Conservation (phyloP, 768 basidiomycete species). For the Pleurotus cornucopiae region DNA sequence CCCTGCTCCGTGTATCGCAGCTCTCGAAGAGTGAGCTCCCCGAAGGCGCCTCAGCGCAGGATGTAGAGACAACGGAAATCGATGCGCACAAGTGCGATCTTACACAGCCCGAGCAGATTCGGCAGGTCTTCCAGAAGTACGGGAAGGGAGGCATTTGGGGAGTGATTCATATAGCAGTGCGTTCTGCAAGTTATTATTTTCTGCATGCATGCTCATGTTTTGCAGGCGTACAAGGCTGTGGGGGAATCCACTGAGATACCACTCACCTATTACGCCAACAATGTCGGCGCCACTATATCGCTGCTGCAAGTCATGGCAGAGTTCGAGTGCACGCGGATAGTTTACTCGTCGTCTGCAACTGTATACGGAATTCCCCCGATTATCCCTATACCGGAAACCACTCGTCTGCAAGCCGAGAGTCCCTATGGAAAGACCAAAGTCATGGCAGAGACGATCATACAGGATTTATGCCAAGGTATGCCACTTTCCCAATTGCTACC, state of each 20-base stretch:
- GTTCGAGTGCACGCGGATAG: slow-evolving; percentile 79
- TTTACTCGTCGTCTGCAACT: slow-evolving; percentile 97
- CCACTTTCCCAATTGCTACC: slow-evolving; percentile 9
- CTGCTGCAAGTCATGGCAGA: slow-evolving; percentile 85
- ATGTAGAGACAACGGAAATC: slow-evolving; percentile 70
- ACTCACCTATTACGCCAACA: slow-evolving; percentile 89
- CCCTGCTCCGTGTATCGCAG: slow-evolving; percentile 73
- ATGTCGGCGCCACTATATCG: slow-evolving; percentile 83
- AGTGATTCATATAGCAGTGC: slow-evolving; percentile 89
- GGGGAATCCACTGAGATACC: slow-evolving; percentile 95
- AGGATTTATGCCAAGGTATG: slow-evolving; percentile 81
- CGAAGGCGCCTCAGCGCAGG: slow-evolving; percentile 55
- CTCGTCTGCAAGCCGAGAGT: slow-evolving; percentile 82
- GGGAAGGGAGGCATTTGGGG: slow-evolving; percentile 93
- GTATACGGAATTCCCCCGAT: slow-evolving; percentile 93
- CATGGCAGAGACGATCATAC: slow-evolving; percentile 86
- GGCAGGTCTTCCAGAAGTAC: slow-evolving; percentile 78
- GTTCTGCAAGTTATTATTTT: slow-evolving; percentile 23
- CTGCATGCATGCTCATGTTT: neutral
- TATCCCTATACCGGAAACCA: slow-evolving; percentile 93
- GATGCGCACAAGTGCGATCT: slow-evolving; percentile 72
- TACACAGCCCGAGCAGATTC: slow-evolving; percentile 65
- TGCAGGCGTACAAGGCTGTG: slow-evolving; percentile 93
- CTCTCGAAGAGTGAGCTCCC: slow-evolving; percentile 76
- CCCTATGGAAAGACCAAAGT: slow-evolving; percentile 97